Evolutionary conservation across 2,329 filamentous ascomycete species (phyloP).

Genomic region (Falciphora oryzae): DNA sequence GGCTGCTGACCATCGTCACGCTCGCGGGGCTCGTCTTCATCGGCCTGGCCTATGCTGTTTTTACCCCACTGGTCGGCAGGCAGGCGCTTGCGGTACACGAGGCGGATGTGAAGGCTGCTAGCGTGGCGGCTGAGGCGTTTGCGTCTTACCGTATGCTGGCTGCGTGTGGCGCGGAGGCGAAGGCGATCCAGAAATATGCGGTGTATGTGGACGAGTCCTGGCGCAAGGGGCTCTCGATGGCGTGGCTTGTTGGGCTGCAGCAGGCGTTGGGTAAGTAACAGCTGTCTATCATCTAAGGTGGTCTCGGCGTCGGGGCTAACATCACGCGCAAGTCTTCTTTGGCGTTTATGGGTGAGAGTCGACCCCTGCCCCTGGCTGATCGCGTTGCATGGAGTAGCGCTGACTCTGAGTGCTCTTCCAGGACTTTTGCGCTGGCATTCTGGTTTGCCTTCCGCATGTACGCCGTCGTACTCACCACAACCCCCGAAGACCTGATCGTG

Average conservation of each 20-base stretch:
- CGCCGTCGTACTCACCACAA: conserved; percentile 37
- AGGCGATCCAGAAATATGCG: conserved; percentile 29
- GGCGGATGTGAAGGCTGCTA: conserved; percentile 29
- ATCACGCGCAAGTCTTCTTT: conserved; percentile 21
- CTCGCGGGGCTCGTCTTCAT: conserved; percentile 40
- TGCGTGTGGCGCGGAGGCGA: conserved; percentile 33
- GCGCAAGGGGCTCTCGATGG: conserved; percentile 22
- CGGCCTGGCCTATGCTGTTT: conserved; percentile 24
- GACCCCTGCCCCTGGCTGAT: conserved; percentile 10
- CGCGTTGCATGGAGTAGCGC: conserved; percentile 29
- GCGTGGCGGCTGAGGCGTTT: conserved; percentile 35
- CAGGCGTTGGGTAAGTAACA: conserved; percentile 19
- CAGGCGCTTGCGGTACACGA: conserved; percentile 28
- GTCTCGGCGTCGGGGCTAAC: background rate
- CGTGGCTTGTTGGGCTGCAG: conserved; percentile 20
- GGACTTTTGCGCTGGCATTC: conserved; percentile 50
- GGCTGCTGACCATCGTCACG: conserved; percentile 45
- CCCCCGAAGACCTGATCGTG: conserved; percentile 50
- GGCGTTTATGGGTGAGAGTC: conserved; percentile 19
- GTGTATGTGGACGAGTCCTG: conserved; percentile 30
- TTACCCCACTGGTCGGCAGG: conserved; percentile 27
- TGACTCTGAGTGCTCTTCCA: conserved; percentile 18
- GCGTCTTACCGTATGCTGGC: conserved; percentile 36
- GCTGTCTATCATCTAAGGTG: background rate
- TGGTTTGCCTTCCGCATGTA: conserved; percentile 55